Conservation (phyloP, 768 basidiomycete species). For the Kwoniella pini region DNA sequence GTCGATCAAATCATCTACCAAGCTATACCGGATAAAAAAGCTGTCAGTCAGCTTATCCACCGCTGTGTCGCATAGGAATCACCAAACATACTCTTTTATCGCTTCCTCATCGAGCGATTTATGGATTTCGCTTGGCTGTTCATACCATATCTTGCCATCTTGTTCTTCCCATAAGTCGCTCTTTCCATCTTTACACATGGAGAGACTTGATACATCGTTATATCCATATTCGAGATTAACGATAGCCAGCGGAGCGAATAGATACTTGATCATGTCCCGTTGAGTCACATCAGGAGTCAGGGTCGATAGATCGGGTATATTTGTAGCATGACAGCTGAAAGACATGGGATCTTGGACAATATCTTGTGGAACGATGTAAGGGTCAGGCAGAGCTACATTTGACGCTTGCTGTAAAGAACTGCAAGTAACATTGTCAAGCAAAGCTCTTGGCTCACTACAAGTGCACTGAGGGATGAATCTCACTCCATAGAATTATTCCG, state of each 20-base stretch:
- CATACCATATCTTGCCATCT: conserved; percentile 34
- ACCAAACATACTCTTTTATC: conserved; percentile 74
- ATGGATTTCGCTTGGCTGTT: conserved; percentile 64
- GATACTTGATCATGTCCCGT: conserved; percentile 42
- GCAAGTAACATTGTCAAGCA: too few relatives aligned
- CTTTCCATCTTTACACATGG: conserved; percentile 24
- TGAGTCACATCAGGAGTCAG: conserved; percentile 3
- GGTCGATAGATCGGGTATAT: background rate
- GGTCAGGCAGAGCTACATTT: background rate
- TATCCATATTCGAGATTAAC: conserved; percentile 36
- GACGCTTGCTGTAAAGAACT: conserved; percentile 1
- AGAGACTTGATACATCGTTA: conserved; percentile 40
- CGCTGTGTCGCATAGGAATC: conserved; percentile 20
- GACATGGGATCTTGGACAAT: background rate
- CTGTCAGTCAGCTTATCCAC: background rate
- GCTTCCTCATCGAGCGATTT: conserved; percentile 70
- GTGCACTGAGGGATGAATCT: background rate
- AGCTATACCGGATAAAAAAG: conserved; percentile 60
- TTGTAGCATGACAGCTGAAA: too few relatives aligned
- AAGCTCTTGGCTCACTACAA: too few relatives aligned
- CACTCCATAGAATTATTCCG: conserved; percentile 9
- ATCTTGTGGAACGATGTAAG: background rate
- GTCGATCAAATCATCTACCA: conserved; percentile 88
- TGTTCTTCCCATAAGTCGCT: conserved; percentile 43
- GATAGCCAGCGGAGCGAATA: conserved; percentile 50